A percentile compares a stretch with the other conserved stretches of the same genome.
Conservation (phyloP, 1,284 basidiomycete species). For the Boletus sp. region DNA sequence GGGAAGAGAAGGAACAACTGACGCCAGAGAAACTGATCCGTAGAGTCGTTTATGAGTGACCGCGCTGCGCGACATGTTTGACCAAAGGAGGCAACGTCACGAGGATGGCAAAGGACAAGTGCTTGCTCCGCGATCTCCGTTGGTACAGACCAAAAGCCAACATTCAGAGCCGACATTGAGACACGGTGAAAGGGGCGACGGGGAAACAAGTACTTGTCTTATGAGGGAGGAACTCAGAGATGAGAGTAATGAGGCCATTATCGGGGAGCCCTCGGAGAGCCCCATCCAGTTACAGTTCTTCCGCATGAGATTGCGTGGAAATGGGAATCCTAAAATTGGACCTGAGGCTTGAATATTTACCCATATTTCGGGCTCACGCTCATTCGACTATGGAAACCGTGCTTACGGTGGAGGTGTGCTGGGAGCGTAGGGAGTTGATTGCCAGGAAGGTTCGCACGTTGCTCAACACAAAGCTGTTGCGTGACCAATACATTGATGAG, state of each 20-base stretch:
- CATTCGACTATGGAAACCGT: neutral
- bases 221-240: neutral
- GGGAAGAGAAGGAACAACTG: slow-evolving; percentile 56
- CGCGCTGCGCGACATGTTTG: slow-evolving; percentile 52
- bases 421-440: neutral
- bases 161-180: slow-evolving; percentile 12
- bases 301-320: neutral
- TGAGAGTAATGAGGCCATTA: slow-evolving; percentile 3
- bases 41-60: slow-evolving; percentile 50
- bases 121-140: slow-evolving; percentile 60
- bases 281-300: too few relatives aligned
- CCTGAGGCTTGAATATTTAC: neutral
- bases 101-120: slow-evolving; percentile 55
- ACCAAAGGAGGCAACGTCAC: slow-evolving; percentile 59
- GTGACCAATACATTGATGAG: too few relatives aligned
- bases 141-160: slow-evolving; percentile 45
- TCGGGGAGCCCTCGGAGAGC: neutral
- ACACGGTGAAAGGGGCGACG: neutral
- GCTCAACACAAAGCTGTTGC: too few relatives aligned
- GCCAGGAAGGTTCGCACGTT: too few relatives aligned
- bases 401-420: neutral
- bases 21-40: slow-evolving; percentile 67
- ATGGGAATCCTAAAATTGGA: slow-evolving; percentile 6
- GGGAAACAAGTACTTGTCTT: neutral
- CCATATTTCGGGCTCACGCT: neutral